A percentile compares a stretch with the other conserved stretches of the same genome.
Evolutionary conservation across 106 monocot species (phyloP).

Genomic region (Alisma plantagoaquatica): DNA sequence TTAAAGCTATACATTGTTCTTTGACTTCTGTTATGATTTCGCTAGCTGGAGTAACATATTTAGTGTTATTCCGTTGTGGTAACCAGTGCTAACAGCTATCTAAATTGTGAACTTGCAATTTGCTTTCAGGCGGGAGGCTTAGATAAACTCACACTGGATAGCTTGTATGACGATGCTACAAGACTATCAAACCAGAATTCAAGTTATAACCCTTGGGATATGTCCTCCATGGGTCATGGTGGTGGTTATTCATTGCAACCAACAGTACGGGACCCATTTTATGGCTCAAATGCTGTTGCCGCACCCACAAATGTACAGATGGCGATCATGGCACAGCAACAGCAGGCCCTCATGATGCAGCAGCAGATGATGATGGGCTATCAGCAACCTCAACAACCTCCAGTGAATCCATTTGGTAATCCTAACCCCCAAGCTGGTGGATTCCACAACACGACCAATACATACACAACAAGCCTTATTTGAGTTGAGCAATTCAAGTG

Average conservation of each 20-base stretch:
- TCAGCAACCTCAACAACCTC: slow-evolving; percentile 27
- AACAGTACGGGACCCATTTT: slow-evolving; percentile 51
- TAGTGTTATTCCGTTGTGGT: too few relatives aligned
- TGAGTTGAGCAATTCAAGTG: slow-evolving; percentile 6
- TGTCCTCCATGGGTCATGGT: slow-evolving; percentile 6
- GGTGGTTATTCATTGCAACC: slow-evolving; percentile 28
- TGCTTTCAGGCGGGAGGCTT: slow-evolving; percentile 70
- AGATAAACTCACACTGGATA: slow-evolving; percentile 80
- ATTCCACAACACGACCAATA: slow-evolving; percentile 34
- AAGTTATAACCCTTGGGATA: slow-evolving; percentile 94
- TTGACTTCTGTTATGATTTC: too few relatives aligned
- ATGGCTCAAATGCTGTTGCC: slow-evolving; percentile 36
- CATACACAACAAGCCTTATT: slow-evolving; percentile 46
- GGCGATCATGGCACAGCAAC: slow-evolving; percentile 89
- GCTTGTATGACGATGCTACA: slow-evolving; percentile 78
- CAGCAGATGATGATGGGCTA: slow-evolving; percentile 70
- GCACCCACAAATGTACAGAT: slow-evolving; percentile 75
- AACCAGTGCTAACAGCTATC: too few relatives aligned
- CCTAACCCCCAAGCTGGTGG: slow-evolving; percentile 28
- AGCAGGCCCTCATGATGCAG: slow-evolving; percentile 73
- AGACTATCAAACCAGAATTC: slow-evolving; percentile 46
- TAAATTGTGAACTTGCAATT: too few relatives aligned
- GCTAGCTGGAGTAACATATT: too few relatives aligned
- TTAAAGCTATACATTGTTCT: too few relatives aligned
- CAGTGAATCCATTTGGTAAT: slow-evolving; percentile 62